These are phyloP conservation scores for Kingdonia uniflora DNA, from an alignment of 164 flowering plant species.

Conservation along the genomic window DNA sequence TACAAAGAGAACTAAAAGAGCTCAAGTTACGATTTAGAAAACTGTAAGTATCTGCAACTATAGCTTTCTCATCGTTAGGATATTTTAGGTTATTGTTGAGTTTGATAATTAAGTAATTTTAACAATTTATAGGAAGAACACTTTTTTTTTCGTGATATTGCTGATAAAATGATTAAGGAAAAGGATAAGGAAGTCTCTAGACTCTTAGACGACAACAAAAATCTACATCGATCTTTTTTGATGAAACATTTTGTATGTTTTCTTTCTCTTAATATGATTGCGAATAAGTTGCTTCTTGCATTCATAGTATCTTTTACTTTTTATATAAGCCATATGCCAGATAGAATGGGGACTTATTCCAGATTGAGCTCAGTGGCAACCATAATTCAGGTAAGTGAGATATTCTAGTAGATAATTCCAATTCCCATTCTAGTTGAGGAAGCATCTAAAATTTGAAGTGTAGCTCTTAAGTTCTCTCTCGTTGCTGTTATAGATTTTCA, in stretches of 20 bases:
- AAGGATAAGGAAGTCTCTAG: constrained; percentile 80
- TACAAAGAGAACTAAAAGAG: constrained; percentile 55
- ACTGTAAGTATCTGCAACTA: no score
- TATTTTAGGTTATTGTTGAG: no score
- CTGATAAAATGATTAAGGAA: constrained; percentile 89
- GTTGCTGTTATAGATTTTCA: constrained; percentile 30
- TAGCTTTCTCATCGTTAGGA: no score
- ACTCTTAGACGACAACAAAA: constrained; percentile 62
- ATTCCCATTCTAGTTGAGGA: neutral
- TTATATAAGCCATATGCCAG: constrained; percentile 2
- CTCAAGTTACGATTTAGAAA: constrained; percentile 40
- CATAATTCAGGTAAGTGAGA: constrained; percentile 33
- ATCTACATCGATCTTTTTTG: constrained; percentile 53
- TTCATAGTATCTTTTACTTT: neutral
- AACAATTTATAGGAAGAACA: constrained; percentile 69
- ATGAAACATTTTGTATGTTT: constrained; percentile 33
- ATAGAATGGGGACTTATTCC: constrained; percentile 14
- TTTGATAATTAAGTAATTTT: neutral
- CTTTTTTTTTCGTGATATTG: constrained; percentile 80
- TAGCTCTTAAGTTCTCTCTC: neutral
- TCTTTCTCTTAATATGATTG: constrained; percentile 1
- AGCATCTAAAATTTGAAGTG: neutral
- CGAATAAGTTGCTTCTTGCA: constrained; percentile 2
- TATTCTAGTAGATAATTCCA: neutral
- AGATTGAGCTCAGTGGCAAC: constrained; percentile 40